Conservation (phyloP, 1,284 basidiomycete species). For the Tilletia horrida region DNA sequence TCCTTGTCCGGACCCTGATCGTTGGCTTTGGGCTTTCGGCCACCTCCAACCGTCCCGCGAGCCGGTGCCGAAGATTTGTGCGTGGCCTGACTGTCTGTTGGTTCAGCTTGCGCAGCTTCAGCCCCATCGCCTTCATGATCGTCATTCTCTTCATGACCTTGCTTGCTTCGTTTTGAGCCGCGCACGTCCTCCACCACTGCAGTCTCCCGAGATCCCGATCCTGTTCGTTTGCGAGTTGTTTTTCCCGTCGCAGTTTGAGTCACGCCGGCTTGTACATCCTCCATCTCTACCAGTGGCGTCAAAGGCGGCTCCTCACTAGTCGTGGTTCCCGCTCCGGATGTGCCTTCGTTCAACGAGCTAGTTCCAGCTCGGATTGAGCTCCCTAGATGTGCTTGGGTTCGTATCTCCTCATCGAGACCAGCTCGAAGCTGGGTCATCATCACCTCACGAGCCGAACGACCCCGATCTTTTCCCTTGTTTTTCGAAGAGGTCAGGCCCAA, state of each 20-base stretch:
- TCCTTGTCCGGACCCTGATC: slow-evolving; percentile 34
- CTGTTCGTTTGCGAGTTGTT: background rate
- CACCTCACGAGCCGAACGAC: background rate
- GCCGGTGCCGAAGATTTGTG: background rate
- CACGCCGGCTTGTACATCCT: background rate
- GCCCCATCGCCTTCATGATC: background rate
- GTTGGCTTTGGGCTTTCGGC: background rate
- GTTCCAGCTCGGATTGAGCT: too few species aligned
- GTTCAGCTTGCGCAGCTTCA: background rate
- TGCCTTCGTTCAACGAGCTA: too few species aligned
- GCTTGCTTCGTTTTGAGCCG: background rate
- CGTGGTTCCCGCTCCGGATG: too few species aligned
- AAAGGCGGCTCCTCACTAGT: background rate
- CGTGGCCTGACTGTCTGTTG: background rate
- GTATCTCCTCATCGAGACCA: background rate
- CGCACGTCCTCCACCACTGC: background rate
- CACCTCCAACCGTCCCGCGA: background rate
- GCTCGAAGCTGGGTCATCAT: background rate
- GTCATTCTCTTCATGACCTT: background rate
- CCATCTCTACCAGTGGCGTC: slow-evolving; percentile 8
- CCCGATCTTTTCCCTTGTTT: too few species aligned
- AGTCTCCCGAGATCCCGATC: background rate
- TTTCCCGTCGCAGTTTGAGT: background rate
- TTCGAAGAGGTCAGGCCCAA: too few species aligned
- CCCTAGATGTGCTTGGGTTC: background rate